These are phyloP conservation scores for Fusarium fracticaudum DNA, from an alignment of 2,329 filamentous ascomycete species.

Conservation along the genomic window DNA sequence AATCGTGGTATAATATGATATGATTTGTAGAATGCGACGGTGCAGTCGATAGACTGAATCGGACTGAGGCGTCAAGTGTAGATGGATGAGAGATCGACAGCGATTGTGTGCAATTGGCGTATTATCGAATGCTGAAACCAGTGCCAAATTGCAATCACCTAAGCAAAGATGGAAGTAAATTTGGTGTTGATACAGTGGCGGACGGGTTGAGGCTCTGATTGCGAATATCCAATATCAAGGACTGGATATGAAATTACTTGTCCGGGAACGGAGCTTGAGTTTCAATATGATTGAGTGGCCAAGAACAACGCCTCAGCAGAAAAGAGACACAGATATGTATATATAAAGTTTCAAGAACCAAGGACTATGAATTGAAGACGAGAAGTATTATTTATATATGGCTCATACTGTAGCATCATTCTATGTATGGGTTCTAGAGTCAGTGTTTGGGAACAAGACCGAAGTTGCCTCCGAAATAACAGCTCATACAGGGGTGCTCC, in stretches of 20 bases:
- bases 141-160: neutral
- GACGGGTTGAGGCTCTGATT: neutral
- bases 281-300: constrained; percentile 14
- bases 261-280: constrained; percentile 21
- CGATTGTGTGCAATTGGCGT: neutral
- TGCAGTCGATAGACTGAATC: neutral
- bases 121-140: neutral
- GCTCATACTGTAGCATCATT: neutral
- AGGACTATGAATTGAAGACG: neutral
- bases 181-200: neutral
- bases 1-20: neutral
- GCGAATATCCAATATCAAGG: neutral
- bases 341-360: neutral
- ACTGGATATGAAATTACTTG: constrained; percentile 5
- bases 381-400: constrained; percentile 2
- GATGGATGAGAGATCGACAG: neutral
- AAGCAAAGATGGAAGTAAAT: neutral
- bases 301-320: neutral
- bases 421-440: neutral
- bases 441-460: constrained; percentile 14
- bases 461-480: constrained; percentile 28
- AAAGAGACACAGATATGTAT: neutral
- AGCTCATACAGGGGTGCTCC: constrained; percentile 5
- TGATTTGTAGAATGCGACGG: neutral
- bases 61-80: neutral